These are phyloP conservation scores for Lecanoromycetidae sp. DNA, from an alignment of 2,329 filamentous ascomycete species.

Conservation along the genomic window DNA sequence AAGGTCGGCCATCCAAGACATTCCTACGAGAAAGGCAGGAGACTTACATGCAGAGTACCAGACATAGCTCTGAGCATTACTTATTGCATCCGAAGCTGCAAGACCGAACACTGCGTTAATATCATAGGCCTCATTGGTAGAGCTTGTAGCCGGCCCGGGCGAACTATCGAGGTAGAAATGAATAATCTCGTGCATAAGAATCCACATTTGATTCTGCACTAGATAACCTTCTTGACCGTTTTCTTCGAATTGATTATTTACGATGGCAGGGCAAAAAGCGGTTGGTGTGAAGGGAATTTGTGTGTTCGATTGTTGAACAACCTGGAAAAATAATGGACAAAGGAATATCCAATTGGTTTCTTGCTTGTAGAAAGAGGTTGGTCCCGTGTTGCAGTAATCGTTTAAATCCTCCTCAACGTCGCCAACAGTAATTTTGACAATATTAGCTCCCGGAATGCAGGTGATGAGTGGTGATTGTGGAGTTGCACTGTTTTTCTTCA, in stretches of 20 bases:
- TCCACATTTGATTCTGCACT: neutral
- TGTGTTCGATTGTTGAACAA: neutral
- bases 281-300: neutral
- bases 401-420: neutral
- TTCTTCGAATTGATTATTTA: neutral
- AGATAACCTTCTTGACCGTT: neutral
- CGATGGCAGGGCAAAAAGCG: neutral
- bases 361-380: neutral
- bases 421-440: neutral
- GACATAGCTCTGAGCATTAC: conserved; percentile 6
- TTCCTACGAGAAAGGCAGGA: neutral
- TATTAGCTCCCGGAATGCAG: neutral
- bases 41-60: conserved; percentile 2
- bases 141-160: neutral
- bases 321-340: neutral
- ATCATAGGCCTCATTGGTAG: neutral
- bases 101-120: neutral
- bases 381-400: neutral
- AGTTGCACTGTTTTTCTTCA: neutral
- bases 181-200: neutral
- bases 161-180: neutral
- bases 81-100: neutral
- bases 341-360: neutral
- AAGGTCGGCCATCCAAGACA: neutral
- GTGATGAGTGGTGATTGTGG: neutral